Evolutionary conservation across 169 alveolate genomes (phyloP).

Genomic region (Besnoitia besnoiti): DNA sequence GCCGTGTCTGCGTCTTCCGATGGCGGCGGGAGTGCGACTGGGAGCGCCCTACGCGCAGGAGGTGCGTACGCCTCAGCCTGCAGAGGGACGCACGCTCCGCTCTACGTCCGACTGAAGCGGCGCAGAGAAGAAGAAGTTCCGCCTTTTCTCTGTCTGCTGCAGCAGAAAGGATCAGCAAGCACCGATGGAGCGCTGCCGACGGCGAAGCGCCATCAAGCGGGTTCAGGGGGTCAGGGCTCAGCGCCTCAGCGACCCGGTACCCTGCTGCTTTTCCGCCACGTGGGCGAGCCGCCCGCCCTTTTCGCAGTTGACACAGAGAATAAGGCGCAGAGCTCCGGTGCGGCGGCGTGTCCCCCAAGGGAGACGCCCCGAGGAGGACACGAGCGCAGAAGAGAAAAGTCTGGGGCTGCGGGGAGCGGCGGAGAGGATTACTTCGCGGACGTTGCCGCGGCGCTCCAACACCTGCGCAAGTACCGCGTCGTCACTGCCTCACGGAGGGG

Average conservation of each 20-base stretch:
- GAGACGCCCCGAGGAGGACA: neutral
- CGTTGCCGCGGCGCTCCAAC: neutral
- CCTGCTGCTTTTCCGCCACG: slow-evolving; percentile 1
- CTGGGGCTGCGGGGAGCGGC: neutral
- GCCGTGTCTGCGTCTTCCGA: too few species aligned
- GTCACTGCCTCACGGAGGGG: neutral
- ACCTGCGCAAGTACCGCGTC: neutral
- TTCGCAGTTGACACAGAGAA: neutral
- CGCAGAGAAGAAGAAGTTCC: slow-evolving; percentile 11
- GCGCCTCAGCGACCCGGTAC: neutral
- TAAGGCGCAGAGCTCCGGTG: neutral
- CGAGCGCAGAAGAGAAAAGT: slow-evolving; percentile 19
- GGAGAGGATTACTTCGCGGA: neutral
- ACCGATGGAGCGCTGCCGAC: neutral
- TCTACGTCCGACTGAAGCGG: slow-evolving; percentile 46
- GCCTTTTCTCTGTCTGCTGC: slow-evolving; percentile 31
- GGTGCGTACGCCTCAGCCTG: neutral
- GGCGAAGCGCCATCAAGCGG: neutral
- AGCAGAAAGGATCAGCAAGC: neutral
- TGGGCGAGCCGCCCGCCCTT: neutral
- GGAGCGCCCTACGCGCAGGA: too few species aligned
- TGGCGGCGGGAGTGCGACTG: too few species aligned
- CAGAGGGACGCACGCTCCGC: neutral
- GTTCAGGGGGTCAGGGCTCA: neutral
- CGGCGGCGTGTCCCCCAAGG: neutral